Evolutionary conservation across 1,284 basidiomycete genomes (phyloP).

Genomic region (Takashimella tepidaria): DNA sequence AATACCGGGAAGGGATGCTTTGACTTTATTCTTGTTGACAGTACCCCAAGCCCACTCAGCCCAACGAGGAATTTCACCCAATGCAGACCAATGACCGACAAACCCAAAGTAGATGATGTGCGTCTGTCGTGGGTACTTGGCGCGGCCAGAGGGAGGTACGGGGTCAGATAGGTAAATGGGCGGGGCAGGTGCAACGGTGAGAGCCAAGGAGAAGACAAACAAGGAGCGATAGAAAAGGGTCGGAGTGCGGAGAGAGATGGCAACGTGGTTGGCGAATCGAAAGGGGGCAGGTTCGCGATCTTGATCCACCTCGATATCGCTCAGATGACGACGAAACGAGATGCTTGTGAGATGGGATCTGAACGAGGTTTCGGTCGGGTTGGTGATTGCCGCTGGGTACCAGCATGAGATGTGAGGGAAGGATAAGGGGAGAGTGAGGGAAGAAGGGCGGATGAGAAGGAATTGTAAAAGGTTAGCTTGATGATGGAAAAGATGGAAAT

Average conservation of each 20-base stretch:
- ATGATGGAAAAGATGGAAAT: background rate
- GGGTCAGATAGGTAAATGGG: constrained; percentile 39
- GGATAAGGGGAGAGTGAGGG: too few species aligned
- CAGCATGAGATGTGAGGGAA: too few species aligned
- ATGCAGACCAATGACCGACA: constrained; percentile 37
- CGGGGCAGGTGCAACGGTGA: constrained; percentile 47
- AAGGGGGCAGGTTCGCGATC: constrained; percentile 55
- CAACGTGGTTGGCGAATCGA: constrained; percentile 84
- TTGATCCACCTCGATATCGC: constrained; percentile 65
- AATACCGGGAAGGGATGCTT: constrained; percentile 24
- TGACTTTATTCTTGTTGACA: constrained; percentile 24
- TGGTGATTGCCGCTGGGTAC: constrained; percentile 76
- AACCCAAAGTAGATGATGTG: constrained; percentile 35
- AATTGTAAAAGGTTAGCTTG: background rate
- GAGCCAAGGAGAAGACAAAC: constrained; percentile 71
- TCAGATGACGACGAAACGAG: constrained; percentile 88
- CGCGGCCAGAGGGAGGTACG: constrained; percentile 11
- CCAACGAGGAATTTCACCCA: constrained; percentile 31
- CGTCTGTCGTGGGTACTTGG: constrained; percentile 22
- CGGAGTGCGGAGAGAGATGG: constrained; percentile 88
- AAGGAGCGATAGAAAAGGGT: constrained; percentile 49
- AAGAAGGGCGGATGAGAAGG: too few species aligned
- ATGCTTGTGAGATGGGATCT: constrained; percentile 89
- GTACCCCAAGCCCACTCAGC: constrained; percentile 35
- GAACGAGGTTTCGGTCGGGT: constrained; percentile 87